Evolutionary conservation across 1,284 basidiomycete genomes (phyloP).

Genomic region (Gomphus bonarii): DNA sequence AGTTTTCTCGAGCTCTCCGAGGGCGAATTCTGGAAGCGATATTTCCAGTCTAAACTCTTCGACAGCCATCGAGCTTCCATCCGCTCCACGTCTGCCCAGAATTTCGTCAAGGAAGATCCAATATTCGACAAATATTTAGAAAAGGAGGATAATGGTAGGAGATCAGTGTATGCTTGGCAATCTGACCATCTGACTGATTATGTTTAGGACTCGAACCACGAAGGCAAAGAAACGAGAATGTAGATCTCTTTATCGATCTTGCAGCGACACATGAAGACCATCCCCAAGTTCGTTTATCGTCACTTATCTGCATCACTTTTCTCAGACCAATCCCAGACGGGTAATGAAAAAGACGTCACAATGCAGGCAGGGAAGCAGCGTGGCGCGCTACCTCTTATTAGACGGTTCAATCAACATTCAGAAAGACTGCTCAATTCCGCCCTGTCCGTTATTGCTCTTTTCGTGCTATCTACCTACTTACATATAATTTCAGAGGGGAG

Average conservation of each 20-base stretch:
- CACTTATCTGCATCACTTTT: background rate
- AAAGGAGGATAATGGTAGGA: conserved; percentile 82
- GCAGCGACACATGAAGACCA: conserved; percentile 90
- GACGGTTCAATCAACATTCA: conserved; percentile 97
- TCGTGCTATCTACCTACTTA: conserved; percentile 1
- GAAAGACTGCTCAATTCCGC: conserved; percentile 76
- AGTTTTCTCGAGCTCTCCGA: conserved; percentile 59
- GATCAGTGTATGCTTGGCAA: background rate
- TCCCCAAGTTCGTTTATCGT: conserved; percentile 23
- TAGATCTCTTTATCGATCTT: conserved; percentile 78
- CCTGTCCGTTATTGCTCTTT: conserved; percentile 34
- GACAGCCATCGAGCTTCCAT: conserved; percentile 91
- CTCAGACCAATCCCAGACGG: conserved; percentile 40
- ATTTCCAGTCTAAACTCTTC: conserved; percentile 93
- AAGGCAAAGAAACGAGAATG: conserved; percentile 51
- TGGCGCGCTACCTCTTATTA: conserved; percentile 83
- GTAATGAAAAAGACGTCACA: conserved; percentile 83
- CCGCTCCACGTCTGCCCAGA: conserved; percentile 73
- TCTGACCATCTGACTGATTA: background rate
- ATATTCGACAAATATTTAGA: conserved; percentile 96
- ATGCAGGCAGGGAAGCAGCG: conserved; percentile 93
- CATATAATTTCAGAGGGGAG: conserved; percentile 37
- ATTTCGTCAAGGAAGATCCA: conserved; percentile 82
- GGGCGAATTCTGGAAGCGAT: conserved; percentile 91
- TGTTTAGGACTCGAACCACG: conserved; percentile 71